Evolutionary conservation across 75 land plant genomes (phyloP).

Genomic region (Chamaecyparis obtusa): DNA sequence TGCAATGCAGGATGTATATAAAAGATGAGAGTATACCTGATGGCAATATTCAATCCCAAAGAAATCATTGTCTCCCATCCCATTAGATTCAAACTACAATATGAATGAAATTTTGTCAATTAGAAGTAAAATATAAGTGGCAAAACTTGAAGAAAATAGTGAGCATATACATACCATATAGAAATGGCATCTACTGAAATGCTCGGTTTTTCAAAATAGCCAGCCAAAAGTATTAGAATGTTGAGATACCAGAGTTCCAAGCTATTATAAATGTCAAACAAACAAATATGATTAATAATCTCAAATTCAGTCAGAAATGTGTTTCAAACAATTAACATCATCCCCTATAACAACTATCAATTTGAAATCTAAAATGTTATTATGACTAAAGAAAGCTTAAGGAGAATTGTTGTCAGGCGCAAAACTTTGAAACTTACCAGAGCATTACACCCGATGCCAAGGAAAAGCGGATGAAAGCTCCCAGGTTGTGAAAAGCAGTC

Average conservation of each 20-base stretch:
- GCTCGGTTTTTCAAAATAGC: constrained; percentile 26
- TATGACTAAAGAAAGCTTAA: too few species aligned
- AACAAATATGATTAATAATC: too few species aligned
- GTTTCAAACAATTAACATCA: too few species aligned
- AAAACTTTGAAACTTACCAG: too few species aligned
- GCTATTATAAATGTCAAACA: constrained; percentile 1
- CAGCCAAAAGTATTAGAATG: constrained; percentile 33
- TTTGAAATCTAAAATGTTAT: too few species aligned
- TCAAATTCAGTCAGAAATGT: too few species aligned
- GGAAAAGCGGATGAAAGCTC: constrained; percentile 37
- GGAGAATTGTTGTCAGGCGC: too few species aligned
- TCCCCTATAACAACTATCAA: too few species aligned
- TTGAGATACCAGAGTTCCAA: constrained; percentile 38
- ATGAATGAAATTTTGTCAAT: too few species aligned
- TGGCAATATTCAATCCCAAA: constrained; percentile 10
- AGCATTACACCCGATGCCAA: constrained; percentile 53
- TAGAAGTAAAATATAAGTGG: too few species aligned
- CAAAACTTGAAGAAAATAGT: not conserved
- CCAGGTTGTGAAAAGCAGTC: constrained; percentile 37
- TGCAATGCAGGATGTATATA: not conserved
- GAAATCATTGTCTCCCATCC: constrained; percentile 10
- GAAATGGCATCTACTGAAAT: constrained; percentile 38
- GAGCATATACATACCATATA: constrained; percentile 26
- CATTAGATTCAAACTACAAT: not conserved
- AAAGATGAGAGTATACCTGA: not conserved